Conservation (phyloP, 306 rosid genomes). For the Lupinus albus region DNA sequence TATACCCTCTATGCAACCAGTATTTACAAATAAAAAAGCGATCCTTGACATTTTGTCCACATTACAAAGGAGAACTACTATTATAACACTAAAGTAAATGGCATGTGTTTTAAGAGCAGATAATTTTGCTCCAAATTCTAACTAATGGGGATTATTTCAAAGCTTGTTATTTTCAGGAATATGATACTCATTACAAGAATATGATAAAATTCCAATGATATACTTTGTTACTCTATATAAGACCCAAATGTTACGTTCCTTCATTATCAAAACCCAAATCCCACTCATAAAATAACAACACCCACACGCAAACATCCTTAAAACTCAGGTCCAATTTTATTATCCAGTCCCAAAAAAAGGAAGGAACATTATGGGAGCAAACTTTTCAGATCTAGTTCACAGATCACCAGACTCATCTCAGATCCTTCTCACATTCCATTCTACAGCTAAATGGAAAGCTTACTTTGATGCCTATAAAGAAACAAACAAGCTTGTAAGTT, state of each 20-base stretch:
- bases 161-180: background rate
- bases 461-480: conserved; percentile 54
- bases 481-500: conserved; percentile 65
- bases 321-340: background rate
- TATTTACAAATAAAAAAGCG: background rate
- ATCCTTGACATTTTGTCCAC: background rate
- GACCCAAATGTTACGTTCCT: background rate
- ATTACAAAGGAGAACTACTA: background rate
- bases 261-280: background rate
- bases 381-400: conserved; percentile 34
- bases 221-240: background rate
- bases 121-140: background rate
- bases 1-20: no score
- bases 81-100: background rate
- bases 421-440: conserved; percentile 56
- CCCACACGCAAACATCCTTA: background rate
- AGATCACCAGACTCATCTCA: conserved; percentile 36
- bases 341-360: background rate
- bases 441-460: conserved; percentile 60
- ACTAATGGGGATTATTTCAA: background rate
- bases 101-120: background rate
- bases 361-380: conserved; percentile 53
- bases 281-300: background rate
- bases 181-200: background rate
- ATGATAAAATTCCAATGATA: background rate